Percentiles rank a stretch among this genome's conserved stretches.
Conservation (phyloP, 139 green algal species). For the Pleodorina starrii region DNA sequence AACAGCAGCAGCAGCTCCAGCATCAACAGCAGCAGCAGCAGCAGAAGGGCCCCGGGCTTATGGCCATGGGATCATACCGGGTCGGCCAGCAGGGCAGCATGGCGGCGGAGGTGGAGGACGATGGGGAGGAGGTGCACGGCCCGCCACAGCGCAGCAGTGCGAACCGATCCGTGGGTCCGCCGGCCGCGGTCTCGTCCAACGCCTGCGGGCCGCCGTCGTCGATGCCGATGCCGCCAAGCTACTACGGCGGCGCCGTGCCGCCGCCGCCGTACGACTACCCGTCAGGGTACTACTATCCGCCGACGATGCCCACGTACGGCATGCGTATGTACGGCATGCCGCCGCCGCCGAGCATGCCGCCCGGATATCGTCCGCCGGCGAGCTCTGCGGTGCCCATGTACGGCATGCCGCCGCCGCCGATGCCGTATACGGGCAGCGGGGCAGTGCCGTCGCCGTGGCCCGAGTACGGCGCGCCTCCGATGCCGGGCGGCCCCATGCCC, state of each 20-base stretch:
- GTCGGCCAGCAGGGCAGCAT: conserved; percentile 31
- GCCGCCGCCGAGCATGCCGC: conserved; percentile 5
- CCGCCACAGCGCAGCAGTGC: conserved; percentile 9
- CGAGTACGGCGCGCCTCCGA: background rate
- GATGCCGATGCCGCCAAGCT: background rate
- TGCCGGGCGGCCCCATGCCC: background rate
- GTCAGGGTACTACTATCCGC: conserved; percentile 17
- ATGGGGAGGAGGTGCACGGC: conserved; percentile 44
- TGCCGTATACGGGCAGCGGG: background rate
- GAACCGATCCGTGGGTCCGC: background rate
- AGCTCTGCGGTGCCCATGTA: conserved; percentile 5
- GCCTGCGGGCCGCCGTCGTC: background rate
- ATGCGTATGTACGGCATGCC: conserved; percentile 26
- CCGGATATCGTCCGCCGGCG: background rate
- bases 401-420: background rate
- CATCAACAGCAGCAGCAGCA: conserved; percentile 1
- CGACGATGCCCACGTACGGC: background rate
- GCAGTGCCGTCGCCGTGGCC: background rate
- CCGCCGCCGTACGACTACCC: conserved; percentile 21
- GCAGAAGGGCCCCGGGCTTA: background rate
- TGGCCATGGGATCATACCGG: background rate
- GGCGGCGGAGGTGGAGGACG: conserved; percentile 30
- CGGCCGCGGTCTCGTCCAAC: background rate
- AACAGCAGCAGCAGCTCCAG: background rate
- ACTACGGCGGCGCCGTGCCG: background rate